These are phyloP conservation scores for Acacia confusa DNA, from an alignment of 306 rosid genomes.

Conservation along the genomic window DNA sequence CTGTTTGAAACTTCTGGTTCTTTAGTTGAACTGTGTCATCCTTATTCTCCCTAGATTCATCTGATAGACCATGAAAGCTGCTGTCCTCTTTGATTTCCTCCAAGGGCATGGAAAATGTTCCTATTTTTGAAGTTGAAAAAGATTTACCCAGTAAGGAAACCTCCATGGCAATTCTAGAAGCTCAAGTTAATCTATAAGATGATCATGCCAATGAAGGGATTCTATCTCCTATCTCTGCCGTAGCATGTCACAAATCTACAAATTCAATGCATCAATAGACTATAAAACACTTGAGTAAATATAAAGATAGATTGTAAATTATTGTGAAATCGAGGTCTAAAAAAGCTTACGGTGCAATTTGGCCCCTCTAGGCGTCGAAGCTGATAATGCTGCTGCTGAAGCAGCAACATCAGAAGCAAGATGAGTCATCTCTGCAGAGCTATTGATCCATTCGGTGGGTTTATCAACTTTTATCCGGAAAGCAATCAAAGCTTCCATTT, in stretches of 20 bases:
- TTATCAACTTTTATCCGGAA: constrained; percentile 68
- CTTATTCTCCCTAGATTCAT: constrained; percentile 25
- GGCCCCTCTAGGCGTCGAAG: constrained; percentile 48
- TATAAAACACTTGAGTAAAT: background rate
- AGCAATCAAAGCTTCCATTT: constrained; percentile 75
- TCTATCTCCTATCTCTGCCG: background rate
- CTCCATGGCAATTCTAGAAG: background rate
- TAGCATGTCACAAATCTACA: background rate
- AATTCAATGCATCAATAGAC: background rate
- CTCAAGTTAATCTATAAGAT: background rate
- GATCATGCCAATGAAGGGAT: background rate
- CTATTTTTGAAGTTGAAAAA: constrained; percentile 34
- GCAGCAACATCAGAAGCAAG: constrained; percentile 57
- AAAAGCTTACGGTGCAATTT: constrained; percentile 40
- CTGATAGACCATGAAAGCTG: constrained; percentile 29
- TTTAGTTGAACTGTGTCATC: constrained; percentile 1
- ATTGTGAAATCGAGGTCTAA: background rate
- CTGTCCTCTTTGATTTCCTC: constrained; percentile 52
- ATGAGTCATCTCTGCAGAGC: constrained; percentile 50
- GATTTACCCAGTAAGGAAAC: background rate
- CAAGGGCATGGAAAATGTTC: constrained; percentile 40
- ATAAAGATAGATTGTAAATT: background rate
- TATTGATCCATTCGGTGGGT: constrained; percentile 36
- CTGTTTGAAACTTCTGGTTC: constrained; percentile 21
- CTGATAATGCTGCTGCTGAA: constrained; percentile 48